Base-by-base conservation (phyloP, 345 rosid species). In the Murraya koenigii region DNA sequence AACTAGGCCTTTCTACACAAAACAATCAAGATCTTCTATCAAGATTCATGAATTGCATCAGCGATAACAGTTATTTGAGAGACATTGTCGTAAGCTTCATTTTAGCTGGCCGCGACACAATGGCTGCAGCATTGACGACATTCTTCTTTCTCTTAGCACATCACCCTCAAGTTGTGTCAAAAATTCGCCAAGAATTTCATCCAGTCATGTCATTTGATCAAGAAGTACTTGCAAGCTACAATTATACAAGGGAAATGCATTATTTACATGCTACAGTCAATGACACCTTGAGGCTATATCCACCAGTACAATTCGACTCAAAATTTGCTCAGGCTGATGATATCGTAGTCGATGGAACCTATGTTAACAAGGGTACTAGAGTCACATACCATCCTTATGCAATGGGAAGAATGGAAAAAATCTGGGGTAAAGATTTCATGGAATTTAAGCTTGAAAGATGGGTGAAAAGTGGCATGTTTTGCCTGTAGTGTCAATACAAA, bases 251-350 rank as follows among this genome's bases (percentile, higher is more conserved):
- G 47, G 75, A 83, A 38, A 83, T 89, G 89, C 84, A 81, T 13
- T 87, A 82, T 38, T 80, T 89, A 55, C 86, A 91, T n/a, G 93
- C 96, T 11, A 81, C 89, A 30, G 66, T 91, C 0, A 81, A 85
- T 17, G 96, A 91, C 67, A 75, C 85, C 14, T 60, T 91, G 85
- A 85, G 93, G 64, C 75, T 91, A 17, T 89, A 82, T 63, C 94
- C 97, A 7, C 93, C 97, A 1, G 90, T 92, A 1, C 90, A 86
- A 49, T 86, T 85, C 64, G 97, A 92, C 65, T 87, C 92, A 32
- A 92, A 90, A 72, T 85, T 84, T 76, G 84, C 90, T 0, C 39
- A 33, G 4, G 77, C 79, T 2, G 92, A 90, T 36, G 94, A 92
- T 25, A n/a, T 85, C 8, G 80, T 90, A 1, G 88, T 92, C 0